Evolutionary conservation across 2,329 filamentous ascomycete species (phyloP).

Genomic region (Trichophyton mentagrophytes): DNA sequence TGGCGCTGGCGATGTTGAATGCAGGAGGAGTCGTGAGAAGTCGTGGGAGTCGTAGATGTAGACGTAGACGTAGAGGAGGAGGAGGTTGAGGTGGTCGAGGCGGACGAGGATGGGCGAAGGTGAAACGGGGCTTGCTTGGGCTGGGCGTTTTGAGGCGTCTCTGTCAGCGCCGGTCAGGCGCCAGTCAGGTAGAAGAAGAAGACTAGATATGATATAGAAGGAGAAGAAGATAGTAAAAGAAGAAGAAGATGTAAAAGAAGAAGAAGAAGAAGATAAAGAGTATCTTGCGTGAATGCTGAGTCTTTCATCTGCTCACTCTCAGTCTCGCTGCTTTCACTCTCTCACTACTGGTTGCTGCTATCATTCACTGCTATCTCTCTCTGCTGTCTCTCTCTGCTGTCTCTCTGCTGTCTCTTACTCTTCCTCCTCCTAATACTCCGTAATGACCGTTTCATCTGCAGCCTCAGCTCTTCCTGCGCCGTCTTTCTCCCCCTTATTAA

Average conservation of each 20-base stretch:
- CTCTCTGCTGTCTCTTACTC: not conserved
- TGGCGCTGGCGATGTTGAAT: not conserved
- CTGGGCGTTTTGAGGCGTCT: slow-evolving; percentile 1
- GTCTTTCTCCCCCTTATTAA: too few relatives aligned
- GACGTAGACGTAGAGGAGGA: not conserved
- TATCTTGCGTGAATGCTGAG: slow-evolving; percentile 13
- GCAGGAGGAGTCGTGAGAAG: not conserved
- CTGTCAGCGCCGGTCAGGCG: not conserved
- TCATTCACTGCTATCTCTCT: not conserved
- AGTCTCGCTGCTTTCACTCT: not conserved
- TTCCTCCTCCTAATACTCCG: not conserved
- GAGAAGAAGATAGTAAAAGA: not conserved
- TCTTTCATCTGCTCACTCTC: too few relatives aligned
- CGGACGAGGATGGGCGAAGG: not conserved
- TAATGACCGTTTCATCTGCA: not conserved
- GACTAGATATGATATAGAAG: not conserved
- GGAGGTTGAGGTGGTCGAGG: not conserved
- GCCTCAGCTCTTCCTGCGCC: too few relatives aligned
- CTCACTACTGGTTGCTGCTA: not conserved
- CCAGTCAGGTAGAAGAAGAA: not conserved
- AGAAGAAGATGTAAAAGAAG: not conserved
- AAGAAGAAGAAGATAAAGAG: not conserved
- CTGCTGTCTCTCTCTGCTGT: not conserved
- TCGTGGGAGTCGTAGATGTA: not conserved
- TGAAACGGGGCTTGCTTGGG: slow-evolving; percentile 1